Conservation (phyloP, 495 filamentous ascomycete species). For the Penicillium silybi region DNA sequence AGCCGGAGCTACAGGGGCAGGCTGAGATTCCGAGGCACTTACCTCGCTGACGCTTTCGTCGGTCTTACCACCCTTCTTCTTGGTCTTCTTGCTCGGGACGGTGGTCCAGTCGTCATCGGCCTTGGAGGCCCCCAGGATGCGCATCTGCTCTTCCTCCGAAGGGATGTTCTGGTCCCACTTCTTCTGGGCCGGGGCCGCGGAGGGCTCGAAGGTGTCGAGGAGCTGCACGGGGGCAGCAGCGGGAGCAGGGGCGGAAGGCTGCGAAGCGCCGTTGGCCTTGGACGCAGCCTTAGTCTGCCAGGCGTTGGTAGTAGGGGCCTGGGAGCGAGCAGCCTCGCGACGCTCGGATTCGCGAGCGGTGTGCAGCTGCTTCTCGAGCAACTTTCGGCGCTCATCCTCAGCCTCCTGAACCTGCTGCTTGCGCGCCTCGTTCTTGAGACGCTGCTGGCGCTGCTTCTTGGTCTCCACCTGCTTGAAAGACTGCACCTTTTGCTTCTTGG, state of each 20-base stretch:
- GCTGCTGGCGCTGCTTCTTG: slow-evolving; percentile 90
- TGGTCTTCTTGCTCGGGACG: slow-evolving; percentile 65
- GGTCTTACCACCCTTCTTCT: slow-evolving; percentile 46
- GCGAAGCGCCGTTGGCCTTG: slow-evolving; percentile 29
- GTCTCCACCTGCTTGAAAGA: slow-evolving; percentile 59
- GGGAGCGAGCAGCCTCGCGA: slow-evolving; percentile 64
- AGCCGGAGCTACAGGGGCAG: slow-evolving; percentile 25
- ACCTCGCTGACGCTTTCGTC: slow-evolving; percentile 42
- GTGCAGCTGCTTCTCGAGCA: slow-evolving; percentile 76
- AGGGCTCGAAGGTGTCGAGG: slow-evolving; percentile 71
- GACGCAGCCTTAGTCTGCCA: slow-evolving; percentile 51
- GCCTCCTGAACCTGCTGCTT: slow-evolving; percentile 67
- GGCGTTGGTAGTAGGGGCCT: slow-evolving; percentile 57
- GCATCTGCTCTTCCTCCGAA: slow-evolving; percentile 83
- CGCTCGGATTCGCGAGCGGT: slow-evolving; percentile 76
- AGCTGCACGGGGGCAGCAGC: slow-evolving; percentile 44
- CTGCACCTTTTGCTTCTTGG: slow-evolving; percentile 61
- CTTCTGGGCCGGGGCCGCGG: slow-evolving; percentile 26
- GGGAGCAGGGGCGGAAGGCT: slow-evolving; percentile 24
- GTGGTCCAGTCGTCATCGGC: slow-evolving; percentile 69
- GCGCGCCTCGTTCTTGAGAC: slow-evolving; percentile 70
- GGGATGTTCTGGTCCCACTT: slow-evolving; percentile 58
- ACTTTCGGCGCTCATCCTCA: slow-evolving; percentile 66
- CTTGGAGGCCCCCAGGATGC: slow-evolving; percentile 56
- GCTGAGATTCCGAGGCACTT: slow-evolving; percentile 38